Percentiles rank a stretch among this genome's conserved stretches.
Conservation (phyloP, 2,329 filamentous ascomycete genomes). For the Apiospora marii region DNA sequence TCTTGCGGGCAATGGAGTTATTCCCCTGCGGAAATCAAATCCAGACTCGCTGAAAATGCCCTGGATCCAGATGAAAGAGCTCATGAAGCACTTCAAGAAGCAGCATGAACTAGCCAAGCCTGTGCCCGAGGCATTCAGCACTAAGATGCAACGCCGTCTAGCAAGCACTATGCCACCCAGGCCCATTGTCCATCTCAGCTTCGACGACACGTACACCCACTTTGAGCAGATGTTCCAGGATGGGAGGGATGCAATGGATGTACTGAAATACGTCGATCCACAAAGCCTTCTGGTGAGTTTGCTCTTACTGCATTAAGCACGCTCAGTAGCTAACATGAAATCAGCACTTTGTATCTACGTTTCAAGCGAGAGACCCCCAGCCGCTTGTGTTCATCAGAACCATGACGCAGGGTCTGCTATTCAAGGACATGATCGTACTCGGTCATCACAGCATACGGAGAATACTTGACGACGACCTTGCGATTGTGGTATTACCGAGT, state of each 20-base stretch:
- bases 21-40: constrained; percentile 50
- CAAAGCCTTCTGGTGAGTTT: constrained; percentile 72
- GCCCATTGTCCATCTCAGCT: constrained; percentile 81
- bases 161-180: constrained; percentile 94
- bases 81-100: constrained; percentile 64
- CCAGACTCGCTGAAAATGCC: constrained; percentile 57
- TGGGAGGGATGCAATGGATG: constrained; percentile 71
- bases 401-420: constrained; percentile 78
- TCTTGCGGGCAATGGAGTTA: constrained; percentile 64
- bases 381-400: constrained; percentile 86
- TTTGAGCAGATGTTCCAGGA: constrained; percentile 77
- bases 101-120: constrained; percentile 69
- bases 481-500: constrained; percentile 75
- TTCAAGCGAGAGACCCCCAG: constrained; percentile 81
- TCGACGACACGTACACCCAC: constrained; percentile 74
- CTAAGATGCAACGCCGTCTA: constrained; percentile 87
- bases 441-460: constrained; percentile 74
- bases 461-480: constrained; percentile 84
- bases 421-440: constrained; percentile 74
- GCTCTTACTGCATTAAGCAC: constrained; percentile 27
- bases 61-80: constrained; percentile 58
- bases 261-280: constrained; percentile 72
- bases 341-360: constrained; percentile 76
- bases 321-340: constrained; percentile 23
- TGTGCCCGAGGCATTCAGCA: constrained; percentile 83